Evolutionary conservation across 2,329 filamentous ascomycete genomes (phyloP).

Genomic region (Cercospora zeina): DNA sequence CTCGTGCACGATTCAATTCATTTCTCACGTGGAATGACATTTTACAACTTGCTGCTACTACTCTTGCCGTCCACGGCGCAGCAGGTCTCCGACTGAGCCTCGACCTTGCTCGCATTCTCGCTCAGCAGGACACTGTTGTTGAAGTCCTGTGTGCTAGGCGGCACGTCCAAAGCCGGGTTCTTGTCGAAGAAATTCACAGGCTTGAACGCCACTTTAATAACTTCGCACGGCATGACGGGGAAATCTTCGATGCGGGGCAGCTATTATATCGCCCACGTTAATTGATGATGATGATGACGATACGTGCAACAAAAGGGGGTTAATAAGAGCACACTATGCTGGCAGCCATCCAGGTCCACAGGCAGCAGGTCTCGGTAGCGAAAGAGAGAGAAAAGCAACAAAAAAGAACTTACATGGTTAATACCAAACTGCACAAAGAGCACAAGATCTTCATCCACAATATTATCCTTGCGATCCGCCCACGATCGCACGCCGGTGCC

Average conservation of each 20-base stretch:
- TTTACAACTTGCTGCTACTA: constrained; percentile 18
- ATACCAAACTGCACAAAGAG: constrained; percentile 60
- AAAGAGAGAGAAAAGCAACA: neutral
- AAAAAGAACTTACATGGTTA: constrained; percentile 52
- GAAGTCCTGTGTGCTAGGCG: constrained; percentile 50
- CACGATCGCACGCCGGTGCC: constrained; percentile 51
- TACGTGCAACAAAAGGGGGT: constrained; percentile 52
- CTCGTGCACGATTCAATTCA: neutral
- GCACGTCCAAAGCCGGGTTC: constrained; percentile 61
- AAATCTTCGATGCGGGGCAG: constrained; percentile 59
- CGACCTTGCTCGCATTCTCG: constrained; percentile 33
- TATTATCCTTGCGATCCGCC: constrained; percentile 56
- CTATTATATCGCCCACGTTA: constrained; percentile 36
- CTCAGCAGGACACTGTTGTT: constrained; percentile 45
- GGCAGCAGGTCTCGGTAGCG: too few species aligned
- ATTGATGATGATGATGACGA: constrained; percentile 46
- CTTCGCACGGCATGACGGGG: constrained; percentile 60
- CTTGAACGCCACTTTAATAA: constrained; percentile 57
- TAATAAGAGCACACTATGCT: neutral
- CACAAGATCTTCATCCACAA: constrained; percentile 60
- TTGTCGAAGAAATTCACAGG: constrained; percentile 60
- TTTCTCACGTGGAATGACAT: neutral
- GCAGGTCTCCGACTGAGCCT: constrained; percentile 10
- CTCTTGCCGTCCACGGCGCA: constrained; percentile 13
- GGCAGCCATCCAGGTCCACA: too few species aligned